Base-by-base conservation (phyloP, 352 stramenopile species). In the Phytophthora foliorum region DNA sequence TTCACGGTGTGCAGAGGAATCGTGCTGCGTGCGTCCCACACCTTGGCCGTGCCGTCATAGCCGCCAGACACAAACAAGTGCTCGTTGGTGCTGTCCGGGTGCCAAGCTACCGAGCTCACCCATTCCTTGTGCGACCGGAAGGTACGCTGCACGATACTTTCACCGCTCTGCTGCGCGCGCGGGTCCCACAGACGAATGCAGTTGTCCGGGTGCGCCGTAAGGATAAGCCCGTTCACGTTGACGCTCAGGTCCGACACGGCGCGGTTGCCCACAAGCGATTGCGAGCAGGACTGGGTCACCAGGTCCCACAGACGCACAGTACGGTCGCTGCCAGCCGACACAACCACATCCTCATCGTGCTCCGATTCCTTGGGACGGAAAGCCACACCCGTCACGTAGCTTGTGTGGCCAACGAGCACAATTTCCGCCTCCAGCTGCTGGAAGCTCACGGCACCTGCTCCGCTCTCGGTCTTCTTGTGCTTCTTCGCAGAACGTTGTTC, bases 121-220 rank as follows among this genome's bases (percentile, higher is more conserved):
- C 89, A 96, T 66, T 92, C 74, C 69, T 86, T 90, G 75, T 96
- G 89, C 61, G 87, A 96, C 56, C 86, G 80, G 73, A 94, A 95
- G 27, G 85, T 96, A 56, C 77, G 72, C 74, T 94, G 84, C 31
- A 96, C 81, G 52, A 92, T 63, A 66, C 69, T 92, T 48, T 94
- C 86, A 32, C 89, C 87, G 8, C 72, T 74, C 57, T 92, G 78
- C 46, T 80, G 79, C 2, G 85, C 85, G 31, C 86, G 82, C 17
- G 87, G 86, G 63, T 96, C 87, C 87, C 87, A 96, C n/a, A 96
- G 73, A 6, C 89, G 85, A 55, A 95, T 75, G 66, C 81, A 90
- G 52, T 92, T 74, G 74, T 95, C 89, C 21, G 89, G 85, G 61
- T 96, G 89, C 6, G 85, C 69, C n/a, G 87, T 93, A 13, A 95